Evolutionary conservation across 441 rosid genomes (phyloP).

Genomic region (Pelargonium myrrhifolium): DNA sequence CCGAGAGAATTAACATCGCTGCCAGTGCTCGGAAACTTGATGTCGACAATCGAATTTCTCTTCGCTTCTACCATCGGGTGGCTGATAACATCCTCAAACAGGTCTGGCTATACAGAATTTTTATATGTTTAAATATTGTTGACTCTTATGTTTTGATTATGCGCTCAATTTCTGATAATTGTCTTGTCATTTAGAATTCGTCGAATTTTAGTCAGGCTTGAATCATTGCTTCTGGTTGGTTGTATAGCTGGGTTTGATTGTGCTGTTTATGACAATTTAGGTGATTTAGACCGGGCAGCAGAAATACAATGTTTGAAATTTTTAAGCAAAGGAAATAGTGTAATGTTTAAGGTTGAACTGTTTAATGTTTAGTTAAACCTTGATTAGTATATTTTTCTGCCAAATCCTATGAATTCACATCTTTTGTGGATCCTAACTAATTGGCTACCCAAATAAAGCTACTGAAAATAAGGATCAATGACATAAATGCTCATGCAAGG

Average conservation of each 20-base stretch:
- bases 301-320: neutral
- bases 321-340: neutral
- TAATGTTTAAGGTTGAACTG: neutral
- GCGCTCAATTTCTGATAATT: neutral
- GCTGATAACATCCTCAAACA: constrained; percentile 85
- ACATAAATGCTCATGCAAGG: no score
- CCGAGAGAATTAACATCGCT: constrained; percentile 57
- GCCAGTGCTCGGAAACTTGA: constrained; percentile 59
- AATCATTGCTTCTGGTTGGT: neutral
- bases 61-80: constrained; percentile 68
- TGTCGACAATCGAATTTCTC: constrained; percentile 74
- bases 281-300: neutral
- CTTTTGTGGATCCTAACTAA: neutral
- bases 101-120: constrained; percentile 29
- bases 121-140: neutral
- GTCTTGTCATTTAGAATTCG: neutral
- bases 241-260: no score
- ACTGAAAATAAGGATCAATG: neutral
- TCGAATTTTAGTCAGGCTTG: neutral
- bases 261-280: neutral
- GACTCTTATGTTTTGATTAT: constrained; percentile 1
- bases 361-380: neutral
- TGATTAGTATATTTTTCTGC: neutral
- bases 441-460: neutral
- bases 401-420: neutral